Evolutionary conservation across 768 basidiomycete genomes (phyloP).

Genomic region (Trametes cinnabarina): DNA sequence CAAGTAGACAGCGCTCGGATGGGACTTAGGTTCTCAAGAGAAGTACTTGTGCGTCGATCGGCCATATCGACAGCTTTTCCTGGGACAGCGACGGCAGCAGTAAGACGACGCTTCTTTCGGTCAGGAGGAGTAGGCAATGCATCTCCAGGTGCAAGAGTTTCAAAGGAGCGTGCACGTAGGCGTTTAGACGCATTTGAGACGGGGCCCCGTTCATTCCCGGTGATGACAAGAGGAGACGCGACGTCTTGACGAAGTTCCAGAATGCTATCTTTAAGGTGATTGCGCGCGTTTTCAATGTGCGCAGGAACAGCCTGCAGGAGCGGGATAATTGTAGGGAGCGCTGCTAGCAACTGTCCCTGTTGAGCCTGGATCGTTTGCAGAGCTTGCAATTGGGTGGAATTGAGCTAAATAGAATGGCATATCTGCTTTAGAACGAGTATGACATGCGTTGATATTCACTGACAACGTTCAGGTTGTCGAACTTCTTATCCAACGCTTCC

Average conservation of each 20-base stretch:
- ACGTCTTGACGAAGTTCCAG: neutral
- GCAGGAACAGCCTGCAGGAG: constrained; percentile 57
- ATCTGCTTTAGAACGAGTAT: neutral
- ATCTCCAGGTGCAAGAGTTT: neutral
- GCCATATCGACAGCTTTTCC: no score
- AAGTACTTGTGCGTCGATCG: no score
- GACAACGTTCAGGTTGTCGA: constrained; percentile 26
- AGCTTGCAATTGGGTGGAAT: constrained; percentile 44
- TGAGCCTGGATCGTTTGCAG: constrained; percentile 64
- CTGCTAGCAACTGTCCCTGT: constrained; percentile 52
- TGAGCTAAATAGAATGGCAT: constrained; percentile 20
- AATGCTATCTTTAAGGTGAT: constrained; percentile 26
- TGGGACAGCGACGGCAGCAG: neutral
- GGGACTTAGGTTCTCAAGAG: no score
- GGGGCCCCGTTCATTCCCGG: neutral
- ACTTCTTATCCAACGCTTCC: constrained; percentile 25
- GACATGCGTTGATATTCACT: neutral
- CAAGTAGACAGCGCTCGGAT: no score
- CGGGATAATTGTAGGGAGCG: constrained; percentile 59
- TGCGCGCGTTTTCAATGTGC: constrained; percentile 44
- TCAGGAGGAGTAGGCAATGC: neutral
- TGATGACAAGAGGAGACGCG: neutral
- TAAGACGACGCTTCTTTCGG: constrained; percentile 14
- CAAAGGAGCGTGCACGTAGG: neutral
- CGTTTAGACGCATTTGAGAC: neutral